Evolutionary conservation across 1,139 yeast genomes (phyloP).

Genomic region (Saccharomyces hybrid): DNA sequence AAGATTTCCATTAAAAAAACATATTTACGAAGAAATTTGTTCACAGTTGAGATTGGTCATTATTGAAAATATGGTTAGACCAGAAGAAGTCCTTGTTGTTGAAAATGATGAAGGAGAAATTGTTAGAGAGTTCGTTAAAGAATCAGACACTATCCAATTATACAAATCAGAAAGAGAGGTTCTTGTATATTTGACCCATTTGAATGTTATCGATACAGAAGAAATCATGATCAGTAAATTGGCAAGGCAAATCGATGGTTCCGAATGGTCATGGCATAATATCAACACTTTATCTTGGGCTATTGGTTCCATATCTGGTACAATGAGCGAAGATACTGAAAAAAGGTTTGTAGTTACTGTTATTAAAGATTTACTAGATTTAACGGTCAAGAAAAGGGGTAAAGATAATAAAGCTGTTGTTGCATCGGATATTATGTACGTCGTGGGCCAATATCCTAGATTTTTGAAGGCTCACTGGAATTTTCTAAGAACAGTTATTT

Average conservation of each 20-base stretch:
- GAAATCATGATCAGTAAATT: constrained; percentile 87
- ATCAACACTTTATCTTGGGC: constrained; percentile 98
- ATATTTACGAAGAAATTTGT: constrained; percentile 65
- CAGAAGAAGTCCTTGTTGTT: constrained; percentile 92
- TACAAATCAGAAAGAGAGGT: constrained; percentile 96
- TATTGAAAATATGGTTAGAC: constrained; percentile 96
- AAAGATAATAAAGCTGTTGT: constrained; percentile 98
- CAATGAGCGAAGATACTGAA: constrained; percentile 97
- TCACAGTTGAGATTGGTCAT: constrained; percentile 81
- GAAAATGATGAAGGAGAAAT: constrained; percentile 99
- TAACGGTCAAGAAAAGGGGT: constrained; percentile 94
- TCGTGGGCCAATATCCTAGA: constrained; percentile 97
- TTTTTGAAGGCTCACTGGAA: constrained; percentile 97
- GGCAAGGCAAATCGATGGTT: constrained; percentile 86
- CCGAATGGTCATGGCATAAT: constrained; percentile 99
- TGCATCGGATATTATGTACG: constrained; percentile 97
- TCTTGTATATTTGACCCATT: constrained; percentile 86
- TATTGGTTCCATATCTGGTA: constrained; percentile 95
- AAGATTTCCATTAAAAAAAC: constrained; percentile 76
- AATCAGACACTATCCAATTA: constrained; percentile 90
- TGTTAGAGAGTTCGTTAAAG: constrained; percentile 94
- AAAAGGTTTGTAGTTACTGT: constrained; percentile 88
- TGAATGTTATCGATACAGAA: constrained; percentile 91
- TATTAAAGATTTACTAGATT: constrained; percentile 79
- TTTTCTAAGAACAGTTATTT: constrained; percentile 88